These are phyloP conservation scores for Parachlorella kessleri DNA, from an alignment of 139 green algal species.

Conservation along the genomic window DNA sequence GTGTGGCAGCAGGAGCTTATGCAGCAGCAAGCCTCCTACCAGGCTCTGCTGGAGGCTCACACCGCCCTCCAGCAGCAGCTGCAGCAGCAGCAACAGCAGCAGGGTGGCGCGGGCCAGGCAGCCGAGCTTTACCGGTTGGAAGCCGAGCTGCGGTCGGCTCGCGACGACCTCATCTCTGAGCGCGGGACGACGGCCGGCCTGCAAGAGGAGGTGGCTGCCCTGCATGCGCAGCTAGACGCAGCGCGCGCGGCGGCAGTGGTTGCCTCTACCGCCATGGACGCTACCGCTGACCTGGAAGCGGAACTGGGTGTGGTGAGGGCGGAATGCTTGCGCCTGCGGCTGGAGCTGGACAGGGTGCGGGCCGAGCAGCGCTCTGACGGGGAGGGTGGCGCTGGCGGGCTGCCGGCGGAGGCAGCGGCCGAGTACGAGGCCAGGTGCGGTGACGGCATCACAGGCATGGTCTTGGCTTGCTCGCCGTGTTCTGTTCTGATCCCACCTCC, in stretches of 20 bases:
- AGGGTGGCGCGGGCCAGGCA: neutral
- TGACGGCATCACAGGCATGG: neutral
- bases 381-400: neutral
- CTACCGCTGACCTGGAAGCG: conserved; percentile 1
- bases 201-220: neutral
- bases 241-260: conserved; percentile 3
- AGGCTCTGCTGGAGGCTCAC: neutral
- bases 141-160: conserved; percentile 2
- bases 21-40: neutral
- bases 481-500: too few relatives aligned
- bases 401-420: neutral
- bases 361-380: neutral
- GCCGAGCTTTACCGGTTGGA: neutral
- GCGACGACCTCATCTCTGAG: neutral
- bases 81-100: neutral
- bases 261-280: neutral
- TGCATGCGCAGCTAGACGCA: conserved; percentile 10
- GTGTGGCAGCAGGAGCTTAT: neutral
- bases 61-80: neutral
- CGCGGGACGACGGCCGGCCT: neutral
- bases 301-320: conserved; percentile 1
- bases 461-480: too few relatives aligned
- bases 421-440: conserved; percentile 12
- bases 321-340: conserved; percentile 12
- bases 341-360: neutral